Percentiles rank a stretch among this genome's conserved stretches.
Evolutionary conservation across 2,329 filamentous ascomycete species (phyloP).

Genomic region (Aspergillus flavus): DNA sequence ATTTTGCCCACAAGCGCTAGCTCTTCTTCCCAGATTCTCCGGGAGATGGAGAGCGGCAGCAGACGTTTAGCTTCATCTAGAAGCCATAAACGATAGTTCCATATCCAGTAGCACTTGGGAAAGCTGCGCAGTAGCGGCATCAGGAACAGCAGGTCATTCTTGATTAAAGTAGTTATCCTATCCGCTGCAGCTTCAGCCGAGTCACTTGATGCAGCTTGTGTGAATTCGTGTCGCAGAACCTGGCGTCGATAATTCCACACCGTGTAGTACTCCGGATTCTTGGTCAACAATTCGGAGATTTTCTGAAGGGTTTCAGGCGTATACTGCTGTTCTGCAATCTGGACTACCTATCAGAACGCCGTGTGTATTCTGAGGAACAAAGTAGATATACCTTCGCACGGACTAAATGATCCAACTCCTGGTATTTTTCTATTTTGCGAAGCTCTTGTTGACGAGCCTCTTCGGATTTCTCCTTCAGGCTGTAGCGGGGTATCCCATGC

Average conservation of each 20-base stretch:
- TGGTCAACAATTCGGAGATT: conserved; percentile 47
- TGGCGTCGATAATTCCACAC: conserved; percentile 64
- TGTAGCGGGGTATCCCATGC: conserved; percentile 81
- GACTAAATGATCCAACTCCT: conserved; percentile 68
- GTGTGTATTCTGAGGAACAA: background rate
- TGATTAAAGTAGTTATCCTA: conserved; percentile 59
- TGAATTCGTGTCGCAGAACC: conserved; percentile 65
- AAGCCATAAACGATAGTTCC: conserved; percentile 92
- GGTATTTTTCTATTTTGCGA: conserved; percentile 76
- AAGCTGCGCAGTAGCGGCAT: conserved; percentile 80
- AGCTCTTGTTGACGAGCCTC: conserved; percentile 72
- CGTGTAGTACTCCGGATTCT: conserved; percentile 53
- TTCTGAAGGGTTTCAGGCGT: conserved; percentile 47
- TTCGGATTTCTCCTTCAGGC: conserved; percentile 64
- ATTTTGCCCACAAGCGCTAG: conserved; percentile 83
- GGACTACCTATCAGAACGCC: conserved; percentile 16
- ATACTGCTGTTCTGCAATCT: conserved; percentile 45
- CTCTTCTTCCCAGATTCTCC: conserved; percentile 79
- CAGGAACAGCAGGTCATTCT: conserved; percentile 76
- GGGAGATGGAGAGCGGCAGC: conserved; percentile 60
- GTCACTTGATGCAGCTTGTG: conserved; percentile 23
- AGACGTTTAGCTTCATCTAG: conserved; percentile 70
- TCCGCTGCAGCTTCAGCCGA: conserved; percentile 42
- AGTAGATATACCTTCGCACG: conserved; percentile 59
- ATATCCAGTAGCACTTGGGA: conserved; percentile 99